Evolutionary conservation across 2,329 filamentous ascomycete genomes (phyloP), one percentile per base, ranked within the genome.

Genomic region (Madurella fahalii): DNA sequence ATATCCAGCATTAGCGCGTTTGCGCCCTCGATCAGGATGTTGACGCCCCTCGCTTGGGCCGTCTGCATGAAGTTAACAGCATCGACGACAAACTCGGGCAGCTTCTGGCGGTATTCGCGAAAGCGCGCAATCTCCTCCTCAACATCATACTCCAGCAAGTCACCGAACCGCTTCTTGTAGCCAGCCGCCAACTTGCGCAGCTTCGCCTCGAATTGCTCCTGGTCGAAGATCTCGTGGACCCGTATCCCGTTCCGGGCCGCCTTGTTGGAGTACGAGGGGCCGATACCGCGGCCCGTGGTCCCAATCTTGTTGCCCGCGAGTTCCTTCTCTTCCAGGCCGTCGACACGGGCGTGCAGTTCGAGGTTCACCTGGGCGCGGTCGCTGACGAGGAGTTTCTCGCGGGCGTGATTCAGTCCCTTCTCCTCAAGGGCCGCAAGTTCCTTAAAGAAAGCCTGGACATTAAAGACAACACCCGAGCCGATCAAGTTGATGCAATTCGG

Each of bases 401-500:
- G 74, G 17, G 77, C 81, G 59, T 80, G 71, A 56, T 60, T 60
- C 15, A 87, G 72, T 11, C 83, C 83, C 65, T 87, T 81, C 52
- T 74, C 75, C 63, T 86, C 78, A 25, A 87, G 69, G 15, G 75
- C 78, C 55, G 77, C 72, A 44, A 88, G 73, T 68, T 88, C 85
- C 61, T 80, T 78, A 76, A 87, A 86, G 74, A 87, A 86, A 49
- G 60, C 61, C 45, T 63, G 59, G 15, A 87, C 77, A 69, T 89
- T 81, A 61, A 89, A 83, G 56, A 89, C 81, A 40, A 82, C 79
- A 45, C 77, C 86, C 47, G 84, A 86, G 56, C 87, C 88, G 67
- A 92, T 86, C 54, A 92, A 74, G 73, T 91, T 92, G 64, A 83
- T 77, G 68, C 82, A 88, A 42, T 75, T 74, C 7, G 86, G 84